Conservation (phyloP, 2,329 filamentous ascomycete species). For the Colletotrichum plurivorum region DNA sequence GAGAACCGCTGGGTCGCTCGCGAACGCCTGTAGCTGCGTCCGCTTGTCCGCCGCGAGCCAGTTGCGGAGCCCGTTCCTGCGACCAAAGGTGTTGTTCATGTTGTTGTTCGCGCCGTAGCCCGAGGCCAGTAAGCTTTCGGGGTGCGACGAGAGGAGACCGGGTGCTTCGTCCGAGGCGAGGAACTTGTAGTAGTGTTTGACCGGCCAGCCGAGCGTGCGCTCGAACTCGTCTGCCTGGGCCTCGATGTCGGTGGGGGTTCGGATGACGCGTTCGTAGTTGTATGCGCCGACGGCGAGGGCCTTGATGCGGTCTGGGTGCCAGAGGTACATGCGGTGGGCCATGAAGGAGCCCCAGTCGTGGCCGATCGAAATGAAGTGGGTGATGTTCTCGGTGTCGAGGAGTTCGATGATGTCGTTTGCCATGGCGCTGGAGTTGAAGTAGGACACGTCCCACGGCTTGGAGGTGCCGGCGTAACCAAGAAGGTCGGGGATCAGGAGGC, state of each 20-base stretch:
- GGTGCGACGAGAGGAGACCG: not conserved
- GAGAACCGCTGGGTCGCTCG: not conserved
- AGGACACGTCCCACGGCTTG: conserved; percentile 4
- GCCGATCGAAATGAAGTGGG: conserved; percentile 1
- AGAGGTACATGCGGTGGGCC: conserved; percentile 4
- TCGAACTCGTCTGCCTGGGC: not conserved
- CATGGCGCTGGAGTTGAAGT: conserved; percentile 16
- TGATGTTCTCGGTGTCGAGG: not conserved
- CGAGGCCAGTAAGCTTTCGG: not conserved
- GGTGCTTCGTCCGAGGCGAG: not conserved
- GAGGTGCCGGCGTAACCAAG: conserved; percentile 8
- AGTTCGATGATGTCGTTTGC: conserved; percentile 8
- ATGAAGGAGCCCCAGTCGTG: conserved; percentile 17
- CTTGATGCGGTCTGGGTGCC: conserved; percentile 9
- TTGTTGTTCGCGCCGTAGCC: conserved; percentile 1
- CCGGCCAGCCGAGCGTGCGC: conserved; percentile 8
- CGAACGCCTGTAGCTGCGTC: not conserved
- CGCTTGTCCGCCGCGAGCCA: conserved; percentile 5
- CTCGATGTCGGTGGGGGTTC: not conserved
- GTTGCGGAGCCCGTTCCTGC: not conserved
- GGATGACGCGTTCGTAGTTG: not conserved
- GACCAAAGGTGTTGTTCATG: conserved; percentile 12
- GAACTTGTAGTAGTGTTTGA: conserved; percentile 9
- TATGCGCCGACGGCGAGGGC: not conserved
- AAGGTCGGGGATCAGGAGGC: conserved; percentile 1